phyloP scores from a whole-genome alignment of 129 eudicot genomes.

The Saussurea involucrata region DNA sequence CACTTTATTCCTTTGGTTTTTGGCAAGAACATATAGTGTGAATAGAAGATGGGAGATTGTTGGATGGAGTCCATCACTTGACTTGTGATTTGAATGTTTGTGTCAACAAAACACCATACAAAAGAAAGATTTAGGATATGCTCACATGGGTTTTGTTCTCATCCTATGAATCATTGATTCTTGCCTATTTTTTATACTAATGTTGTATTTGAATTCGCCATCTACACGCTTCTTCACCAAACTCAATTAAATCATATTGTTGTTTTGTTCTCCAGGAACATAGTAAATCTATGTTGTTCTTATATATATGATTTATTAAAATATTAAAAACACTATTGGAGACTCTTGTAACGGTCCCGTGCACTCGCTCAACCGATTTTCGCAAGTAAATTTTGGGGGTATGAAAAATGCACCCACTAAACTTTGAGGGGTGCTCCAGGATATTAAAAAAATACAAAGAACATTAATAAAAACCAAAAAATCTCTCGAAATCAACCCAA shows the following conservation, averaged over 20 bases:
- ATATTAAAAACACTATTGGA: background rate
- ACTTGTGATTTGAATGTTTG: constrained; percentile 18
- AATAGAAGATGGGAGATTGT: constrained; percentile 17
- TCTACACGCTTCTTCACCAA: background rate
- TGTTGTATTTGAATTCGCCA: background rate
- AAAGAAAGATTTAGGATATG: constrained; percentile 24
- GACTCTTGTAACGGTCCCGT: background rate
- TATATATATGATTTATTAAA: background rate
- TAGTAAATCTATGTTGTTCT: background rate
- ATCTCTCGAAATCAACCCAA: too few relatives aligned
- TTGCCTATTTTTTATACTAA: background rate
- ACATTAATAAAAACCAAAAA: too few relatives aligned
- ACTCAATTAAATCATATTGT: background rate
- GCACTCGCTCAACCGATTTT: too few relatives aligned
- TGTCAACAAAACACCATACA: constrained; percentile 23
- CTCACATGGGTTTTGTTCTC: constrained; percentile 24
- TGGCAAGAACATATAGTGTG: constrained; percentile 17
- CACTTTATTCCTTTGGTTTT: constrained; percentile 17
- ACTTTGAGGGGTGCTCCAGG: too few relatives aligned
- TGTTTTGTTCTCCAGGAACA: background rate
- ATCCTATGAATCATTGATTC: constrained; percentile 21
- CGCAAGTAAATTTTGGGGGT: too few relatives aligned
- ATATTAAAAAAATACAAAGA: too few relatives aligned
- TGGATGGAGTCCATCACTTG: constrained; percentile 21
- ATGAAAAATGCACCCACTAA: too few relatives aligned